Evolutionary conservation across 805 yeast genomes (phyloP), one percentile per base, ranked within the genome.

Genomic region (Sungouiozyma ichnusensis): DNA sequence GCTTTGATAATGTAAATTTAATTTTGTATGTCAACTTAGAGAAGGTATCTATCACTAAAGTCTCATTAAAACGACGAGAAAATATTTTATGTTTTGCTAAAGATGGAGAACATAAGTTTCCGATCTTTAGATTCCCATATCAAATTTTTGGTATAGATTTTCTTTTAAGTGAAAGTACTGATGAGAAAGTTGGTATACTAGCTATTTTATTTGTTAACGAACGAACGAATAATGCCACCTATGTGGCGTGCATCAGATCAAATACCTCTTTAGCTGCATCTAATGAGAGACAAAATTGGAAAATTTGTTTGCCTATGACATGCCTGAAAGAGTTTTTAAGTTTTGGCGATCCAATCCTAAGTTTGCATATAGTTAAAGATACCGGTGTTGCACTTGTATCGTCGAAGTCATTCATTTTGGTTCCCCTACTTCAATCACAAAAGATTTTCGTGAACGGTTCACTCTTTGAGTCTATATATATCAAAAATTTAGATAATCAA

Each of bases 141-240:
- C 34, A 16, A 4, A 48, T 53, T 14, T 13, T 42, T 14, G 37
- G 36, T 8, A 40, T 50, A 44, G 50, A 49, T 13, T 24, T 43
- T 8, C 20, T 41, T 19, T 37, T 38, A 37, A 51, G 51, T 41
- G 46, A 37, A 13, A 38, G 43, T 16, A 44, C 45, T 2, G 44
- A 43, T 18, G 50, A 46, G 34, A 56, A 49, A 18, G 47, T 44
- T 15, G 27, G 41, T 20, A 31, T 52, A 7, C 38, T 50, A 15
- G 46, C 55, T 2, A 35, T 46, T 3, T 36, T 52, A 16, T 31
- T 48, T 14, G 19, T 32, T 13, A 36, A 44, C 16, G 27, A 35
- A 4, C 16, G 16, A 14, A 38, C 40, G 13, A 9, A 13, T 7
- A 13, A 36, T 38, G 6, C 20, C 38, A 20, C 20, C 36, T 18